Conservation (phyloP, 2,329 filamentous ascomycete genomes). For the Nemania serpens region DNA sequence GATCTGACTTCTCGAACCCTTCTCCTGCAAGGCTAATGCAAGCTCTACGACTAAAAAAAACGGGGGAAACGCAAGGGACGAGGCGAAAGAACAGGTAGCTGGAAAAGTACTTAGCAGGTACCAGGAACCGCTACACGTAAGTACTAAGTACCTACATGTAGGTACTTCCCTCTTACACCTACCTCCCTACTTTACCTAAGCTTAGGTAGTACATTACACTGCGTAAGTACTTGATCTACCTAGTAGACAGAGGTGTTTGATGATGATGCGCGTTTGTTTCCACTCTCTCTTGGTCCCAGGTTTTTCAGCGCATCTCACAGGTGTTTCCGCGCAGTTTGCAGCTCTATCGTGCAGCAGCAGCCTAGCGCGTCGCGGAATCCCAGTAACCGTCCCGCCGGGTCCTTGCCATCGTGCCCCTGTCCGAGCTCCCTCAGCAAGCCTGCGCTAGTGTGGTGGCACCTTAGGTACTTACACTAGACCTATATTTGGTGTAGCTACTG, state of each 20-base stretch:
- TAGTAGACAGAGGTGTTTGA: background rate
- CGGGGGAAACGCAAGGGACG: constrained; percentile 1
- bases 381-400: constrained; percentile 35
- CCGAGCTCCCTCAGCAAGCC: background rate
- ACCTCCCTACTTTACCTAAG: background rate
- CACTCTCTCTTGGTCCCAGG: constrained; percentile 3
- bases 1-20: constrained; percentile 29
- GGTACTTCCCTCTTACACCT: background rate
- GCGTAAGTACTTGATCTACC: background rate
- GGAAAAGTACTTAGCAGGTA: constrained; percentile 3
- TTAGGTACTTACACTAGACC: too few species aligned
- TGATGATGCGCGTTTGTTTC: constrained; percentile 13
- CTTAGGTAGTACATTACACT: background rate
- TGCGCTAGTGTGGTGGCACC: too few species aligned
- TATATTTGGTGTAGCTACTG: background rate
- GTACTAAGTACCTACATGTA: background rate
- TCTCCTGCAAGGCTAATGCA: constrained; percentile 32
- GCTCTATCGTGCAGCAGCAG: constrained; percentile 10
- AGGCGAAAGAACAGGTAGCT: background rate
- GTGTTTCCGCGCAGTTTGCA: constrained; percentile 9
- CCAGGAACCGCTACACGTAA: background rate
- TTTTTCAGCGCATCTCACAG: background rate
- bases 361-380: constrained; percentile 22
- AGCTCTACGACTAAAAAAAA: constrained; percentile 24
- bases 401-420: constrained; percentile 22